Base-by-base conservation (phyloP, 208 protist species). In the Angomonas ambiguus region DNA sequence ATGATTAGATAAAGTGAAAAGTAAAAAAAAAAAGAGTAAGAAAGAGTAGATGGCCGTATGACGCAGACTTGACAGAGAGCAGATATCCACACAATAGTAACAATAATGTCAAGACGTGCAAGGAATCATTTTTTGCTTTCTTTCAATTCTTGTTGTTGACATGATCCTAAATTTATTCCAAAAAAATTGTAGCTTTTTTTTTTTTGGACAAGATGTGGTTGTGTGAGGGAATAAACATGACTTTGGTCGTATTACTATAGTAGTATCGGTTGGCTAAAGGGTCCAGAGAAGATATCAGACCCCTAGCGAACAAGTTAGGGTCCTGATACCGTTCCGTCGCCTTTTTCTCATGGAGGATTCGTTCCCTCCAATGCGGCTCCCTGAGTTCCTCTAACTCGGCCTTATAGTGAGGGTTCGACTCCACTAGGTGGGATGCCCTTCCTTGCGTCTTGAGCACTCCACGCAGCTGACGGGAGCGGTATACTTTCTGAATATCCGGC, bases 401-500 rank as follows among this genome's bases (percentile, higher is more conserved):
- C 18, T 32, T 53, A 74, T 92, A 92, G 62, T 77, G 51, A 30
- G 42, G 6, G 69, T 92, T 91, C 25, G 25, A 30, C 6, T 25
- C 27, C 1, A 84, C 69, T 75, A 90, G 74, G 62, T 56, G 53
- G 35, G 80, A 87, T 6, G 78, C 77, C 76, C 67, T 65, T 6
- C 77, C 83, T 11, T 82, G 80, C 25, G 25, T 58, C 62, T 24
- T 22, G 45, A 92, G 71, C 3, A 79, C 81, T 2, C 56, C 38
- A 33, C 85, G 85, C 83, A 95, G 84, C 48, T 78, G 58, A 16
- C 62, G 67, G 27, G 73, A 79, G 56, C 85, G 82, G 58, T 70
- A 72, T n/a, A 91, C 77, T 68, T 92, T 92, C 51, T 92, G 83
- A 64, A 95, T 91, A 62, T 95, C 88, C 2, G 85, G 83, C 69